These are phyloP conservation scores for Talaromyces sp. DNA, from an alignment of 2,329 filamentous ascomycete species.

Conservation along the genomic window DNA sequence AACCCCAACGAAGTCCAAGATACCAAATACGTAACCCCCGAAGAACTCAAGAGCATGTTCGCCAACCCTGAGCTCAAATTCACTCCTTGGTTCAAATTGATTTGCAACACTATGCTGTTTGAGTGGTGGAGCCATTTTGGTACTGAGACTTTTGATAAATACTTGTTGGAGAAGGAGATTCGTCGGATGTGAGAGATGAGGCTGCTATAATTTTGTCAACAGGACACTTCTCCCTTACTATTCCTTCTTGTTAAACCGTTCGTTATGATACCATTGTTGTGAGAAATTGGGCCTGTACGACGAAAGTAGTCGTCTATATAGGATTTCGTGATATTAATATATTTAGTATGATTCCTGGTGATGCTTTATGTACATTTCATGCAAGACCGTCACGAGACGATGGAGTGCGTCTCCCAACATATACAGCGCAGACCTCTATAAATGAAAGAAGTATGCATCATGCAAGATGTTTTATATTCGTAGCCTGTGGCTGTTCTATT, in stretches of 20 bases:
- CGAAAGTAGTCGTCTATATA: not conserved
- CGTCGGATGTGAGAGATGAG: constrained; percentile 68
- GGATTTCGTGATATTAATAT: not conserved
- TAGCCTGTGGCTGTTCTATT: not conserved
- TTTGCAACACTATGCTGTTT: constrained; percentile 95
- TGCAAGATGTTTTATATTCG: not conserved
- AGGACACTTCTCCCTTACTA: not conserved
- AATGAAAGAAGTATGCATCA: not conserved
- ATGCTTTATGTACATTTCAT: not conserved
- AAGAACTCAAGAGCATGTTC: constrained; percentile 83
- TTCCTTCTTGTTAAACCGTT: not conserved
- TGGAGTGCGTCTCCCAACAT: not conserved
- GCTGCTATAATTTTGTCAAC: not conserved
- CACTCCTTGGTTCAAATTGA: constrained; percentile 99
- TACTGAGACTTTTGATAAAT: constrained; percentile 74
- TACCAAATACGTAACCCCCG: constrained; percentile 77
- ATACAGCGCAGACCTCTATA: not conserved
- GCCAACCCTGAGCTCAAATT: constrained; percentile 76
- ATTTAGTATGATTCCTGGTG: not conserved
- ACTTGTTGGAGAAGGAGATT: constrained; percentile 81
- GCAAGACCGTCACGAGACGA: not conserved
- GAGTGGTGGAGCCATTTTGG: constrained; percentile 91
- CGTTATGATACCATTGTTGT: constrained; percentile 14
- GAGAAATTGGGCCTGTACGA: not conserved
- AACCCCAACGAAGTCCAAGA: constrained; percentile 89